Conservation (phyloP, 208 protist genomes). For the Acanthamoeba lenticulata region DNA sequence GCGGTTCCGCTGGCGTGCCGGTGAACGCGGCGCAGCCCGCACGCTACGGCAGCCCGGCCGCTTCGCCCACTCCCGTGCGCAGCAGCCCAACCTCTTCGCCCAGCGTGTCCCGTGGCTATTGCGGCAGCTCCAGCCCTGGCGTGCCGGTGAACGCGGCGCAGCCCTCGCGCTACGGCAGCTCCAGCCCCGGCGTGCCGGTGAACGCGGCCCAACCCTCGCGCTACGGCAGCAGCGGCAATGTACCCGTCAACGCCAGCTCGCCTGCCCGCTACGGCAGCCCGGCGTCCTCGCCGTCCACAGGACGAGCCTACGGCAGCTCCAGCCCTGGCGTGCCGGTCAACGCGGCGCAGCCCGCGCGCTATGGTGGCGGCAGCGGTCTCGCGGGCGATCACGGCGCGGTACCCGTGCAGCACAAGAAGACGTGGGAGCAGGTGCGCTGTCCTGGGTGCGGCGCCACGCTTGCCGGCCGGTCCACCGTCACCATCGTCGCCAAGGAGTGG, state of each 20-base stretch:
- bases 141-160: neutral
- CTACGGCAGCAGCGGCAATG: neutral
- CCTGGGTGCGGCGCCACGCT: neutral
- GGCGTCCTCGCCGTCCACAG: too few species aligned
- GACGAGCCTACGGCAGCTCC: too few species aligned
- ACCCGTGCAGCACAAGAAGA: conserved; percentile 1
- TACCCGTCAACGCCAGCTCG: neutral
- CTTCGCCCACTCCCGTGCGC: neutral
- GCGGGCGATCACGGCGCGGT: neutral
- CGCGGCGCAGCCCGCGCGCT: neutral
- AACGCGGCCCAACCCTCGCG: neutral
- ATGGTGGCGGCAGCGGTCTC: neutral
- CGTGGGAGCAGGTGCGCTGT: conserved; percentile 31
- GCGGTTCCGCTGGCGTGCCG: too few species aligned
- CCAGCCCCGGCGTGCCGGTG: neutral
- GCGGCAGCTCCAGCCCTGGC: neutral
- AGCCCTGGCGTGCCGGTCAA: too few species aligned
- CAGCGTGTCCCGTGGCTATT: neutral
- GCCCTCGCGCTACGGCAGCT: neutral
- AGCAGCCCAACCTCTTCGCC: neutral
- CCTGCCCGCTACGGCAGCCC: neutral
- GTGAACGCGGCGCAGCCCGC: too few species aligned
- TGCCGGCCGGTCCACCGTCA: neutral
- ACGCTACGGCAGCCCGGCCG: neutral
- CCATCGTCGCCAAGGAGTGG: conserved; percentile 23